Base-by-base conservation (phyloP, 2,329 filamentous ascomycete species). In the Pseudogymnoascus sp. region DNA sequence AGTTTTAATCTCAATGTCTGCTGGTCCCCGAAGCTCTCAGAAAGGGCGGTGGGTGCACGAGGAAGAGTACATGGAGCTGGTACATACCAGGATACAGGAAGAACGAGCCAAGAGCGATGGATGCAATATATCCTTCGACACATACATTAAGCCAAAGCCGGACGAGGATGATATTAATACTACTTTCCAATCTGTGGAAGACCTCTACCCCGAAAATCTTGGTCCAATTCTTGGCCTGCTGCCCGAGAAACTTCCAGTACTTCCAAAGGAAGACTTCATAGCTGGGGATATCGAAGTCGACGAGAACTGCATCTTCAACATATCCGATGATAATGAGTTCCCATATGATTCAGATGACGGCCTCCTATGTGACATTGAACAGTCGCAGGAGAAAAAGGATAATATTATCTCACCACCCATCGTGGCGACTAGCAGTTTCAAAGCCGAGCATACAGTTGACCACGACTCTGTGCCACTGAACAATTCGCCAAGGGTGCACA, bases 1-100 rank as follows among this genome's bases (percentile, higher is more conserved):
- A 67, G 91, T 86, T 4, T 77, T 97, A 63, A 83, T 96, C 3
- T 91, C 91, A 2, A 96, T 97, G 87, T 96, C 92, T 40, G 91
- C 91, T 5, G 89, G 95, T 73, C 80, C 86, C 33, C 83, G 92
- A 61, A 82, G 90, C 64, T 84, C 85, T 2, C 83, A 87, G 40
- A 80, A 85, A n/a, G 85, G 86, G n/a, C 88, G 86, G 0, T 99
- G 95, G 93, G 88, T 97, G 62, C 93, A 97, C 68, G 93, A 97
- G 72, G 87, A 91, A 55, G 93, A 96, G 70, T 93, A 88, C 70
- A 80, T 85, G 33, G 78, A 86, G 45, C 81, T 89, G 68, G 78
- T 96, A 1, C 75, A 78, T 31, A 77, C 82, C 25, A 79, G 96
- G 23, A 83, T 90, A 7, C 72, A 76, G 1, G 80, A 88, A 23